phyloP scores from a whole-genome alignment of 2,329 filamentous ascomycete genomes.

The Cladobotryum mycophilum region DNA sequence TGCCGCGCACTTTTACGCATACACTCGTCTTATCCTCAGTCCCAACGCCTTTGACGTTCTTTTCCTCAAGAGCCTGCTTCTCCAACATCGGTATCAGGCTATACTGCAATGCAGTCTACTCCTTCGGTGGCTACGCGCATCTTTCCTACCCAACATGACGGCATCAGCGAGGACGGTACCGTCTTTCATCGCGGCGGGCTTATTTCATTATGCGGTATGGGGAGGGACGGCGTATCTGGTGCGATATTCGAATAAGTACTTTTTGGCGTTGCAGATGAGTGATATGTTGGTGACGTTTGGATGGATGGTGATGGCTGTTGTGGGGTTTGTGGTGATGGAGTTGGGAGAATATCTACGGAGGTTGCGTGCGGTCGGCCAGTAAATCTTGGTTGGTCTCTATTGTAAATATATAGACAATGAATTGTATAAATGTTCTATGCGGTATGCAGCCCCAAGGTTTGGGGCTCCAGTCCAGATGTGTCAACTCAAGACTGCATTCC shows the following conservation, averaged over 20 bases:
- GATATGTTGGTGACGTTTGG: slow-evolving; percentile 23
- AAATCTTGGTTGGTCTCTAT: too few species aligned
- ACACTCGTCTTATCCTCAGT: slow-evolving; percentile 14
- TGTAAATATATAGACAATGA: too few species aligned
- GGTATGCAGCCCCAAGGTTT: too few species aligned
- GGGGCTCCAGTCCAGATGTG: too few species aligned
- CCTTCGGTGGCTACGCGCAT: slow-evolving; percentile 13
- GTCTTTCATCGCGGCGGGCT: slow-evolving; percentile 1
- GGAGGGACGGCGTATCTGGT: slow-evolving; percentile 21
- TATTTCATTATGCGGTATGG: slow-evolving; percentile 11
- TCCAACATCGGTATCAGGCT: slow-evolving; percentile 10
- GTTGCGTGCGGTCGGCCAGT: too few species aligned
- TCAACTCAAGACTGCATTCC: too few species aligned
- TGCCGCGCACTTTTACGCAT: slow-evolving; percentile 22
- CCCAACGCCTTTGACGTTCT: slow-evolving; percentile 11
- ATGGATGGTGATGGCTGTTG: slow-evolving; percentile 22
- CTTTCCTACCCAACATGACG: slow-evolving; percentile 8
- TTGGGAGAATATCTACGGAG: too few species aligned
- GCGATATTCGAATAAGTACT: slow-evolving; percentile 30
- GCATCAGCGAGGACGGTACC: neutral
- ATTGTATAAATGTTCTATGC: too few species aligned
- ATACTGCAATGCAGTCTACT: slow-evolving; percentile 16
- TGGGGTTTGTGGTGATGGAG: slow-evolving; percentile 13
- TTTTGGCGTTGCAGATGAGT: slow-evolving; percentile 32
- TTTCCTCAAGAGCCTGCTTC: slow-evolving; percentile 11